Evolutionary conservation across 2,329 filamentous ascomycete species (phyloP).

Genomic region (Dactylellina leptospora): DNA sequence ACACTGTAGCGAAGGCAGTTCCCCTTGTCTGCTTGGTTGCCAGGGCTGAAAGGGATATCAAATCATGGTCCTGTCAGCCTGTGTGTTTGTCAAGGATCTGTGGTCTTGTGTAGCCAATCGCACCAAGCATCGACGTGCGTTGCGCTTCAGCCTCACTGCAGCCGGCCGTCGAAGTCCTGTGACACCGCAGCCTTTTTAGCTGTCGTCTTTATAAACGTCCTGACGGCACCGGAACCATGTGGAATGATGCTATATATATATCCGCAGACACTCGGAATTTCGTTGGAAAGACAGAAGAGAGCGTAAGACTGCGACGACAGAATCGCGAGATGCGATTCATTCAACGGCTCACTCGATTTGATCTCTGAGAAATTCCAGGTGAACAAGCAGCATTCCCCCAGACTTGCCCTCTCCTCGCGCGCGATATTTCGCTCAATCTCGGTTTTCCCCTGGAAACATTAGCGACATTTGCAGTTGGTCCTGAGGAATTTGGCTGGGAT

Average conservation of each 20-base stretch:
- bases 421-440: conserved; percentile 10
- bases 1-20: too few species aligned
- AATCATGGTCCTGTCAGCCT: conserved; percentile 36
- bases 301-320: too few species aligned
- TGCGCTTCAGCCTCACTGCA: conserved; percentile 50
- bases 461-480: conserved; percentile 25
- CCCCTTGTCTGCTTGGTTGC: not conserved
- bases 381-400: not conserved
- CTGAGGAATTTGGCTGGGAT: conserved; percentile 8
- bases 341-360: not conserved
- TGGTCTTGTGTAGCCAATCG: conserved; percentile 11
- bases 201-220: conserved; percentile 3
- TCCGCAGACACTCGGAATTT: not conserved
- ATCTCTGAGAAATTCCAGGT: not conserved
- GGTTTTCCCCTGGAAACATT: not conserved
- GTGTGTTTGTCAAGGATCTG: conserved; percentile 12
- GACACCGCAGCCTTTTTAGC: conserved; percentile 17
- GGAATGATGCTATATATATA: conserved; percentile 42
- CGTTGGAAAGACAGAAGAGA: too few species aligned
- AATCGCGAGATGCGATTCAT: not conserved
- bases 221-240: conserved; percentile 12
- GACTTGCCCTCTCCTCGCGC: too few species aligned
- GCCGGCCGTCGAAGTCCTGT: conserved; percentile 37
- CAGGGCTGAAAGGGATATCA: conserved; percentile 24
- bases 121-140: conserved; percentile 21